Evolutionary conservation across 257 asterid species (phyloP), one percentile per base, ranked within the genome.

Genomic region (Perilla frutescens): DNA sequence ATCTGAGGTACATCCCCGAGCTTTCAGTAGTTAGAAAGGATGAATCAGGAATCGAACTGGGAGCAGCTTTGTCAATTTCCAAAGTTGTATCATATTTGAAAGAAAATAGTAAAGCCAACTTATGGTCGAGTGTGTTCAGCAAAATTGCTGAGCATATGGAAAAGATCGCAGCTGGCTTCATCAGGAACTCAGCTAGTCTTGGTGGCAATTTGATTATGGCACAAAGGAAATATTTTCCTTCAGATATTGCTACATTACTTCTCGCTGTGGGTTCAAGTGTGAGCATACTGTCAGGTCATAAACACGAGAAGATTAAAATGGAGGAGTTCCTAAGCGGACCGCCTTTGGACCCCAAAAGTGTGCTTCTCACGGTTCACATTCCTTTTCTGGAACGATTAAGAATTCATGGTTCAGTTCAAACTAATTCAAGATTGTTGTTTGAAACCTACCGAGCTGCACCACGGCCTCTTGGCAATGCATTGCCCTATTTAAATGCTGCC

Each of bases 401-500:
- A 34, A 9, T 12, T 11, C 11, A 60, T n/a, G 69, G 69, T 36
- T 71, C 66, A 6, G 61, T 10, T 36, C 40, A 8, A 13, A 60
- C 32, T 12, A 50, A 45, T 50, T 62, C 77, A 50, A 37, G 55
- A 29, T 37, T 72, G 54, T 14, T 61, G 59, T 72, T 62, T 50
- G 77, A 72, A 40, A 49, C 70, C 36, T 72, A 62, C 15, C 62
- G 77, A 9, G 70, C 77, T 61, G 70, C 77, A 37, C 77, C 77
- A 8, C 77, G 70, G 44, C 77, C 77, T 39, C 77, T 62, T 37
- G 77, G 77, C 4, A 72, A 72, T 3, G 70, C 77, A 4, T 62
- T 72, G 70, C 77, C 77, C 0, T 72, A 72, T 50, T 37, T 72
- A 12, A 72, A 72, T 72, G 77, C 77, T 36, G 77, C 77, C 62